phyloP scores from a whole-genome alignment of 169 alveolate genomes.

The Condylostoma magnum region DNA sequence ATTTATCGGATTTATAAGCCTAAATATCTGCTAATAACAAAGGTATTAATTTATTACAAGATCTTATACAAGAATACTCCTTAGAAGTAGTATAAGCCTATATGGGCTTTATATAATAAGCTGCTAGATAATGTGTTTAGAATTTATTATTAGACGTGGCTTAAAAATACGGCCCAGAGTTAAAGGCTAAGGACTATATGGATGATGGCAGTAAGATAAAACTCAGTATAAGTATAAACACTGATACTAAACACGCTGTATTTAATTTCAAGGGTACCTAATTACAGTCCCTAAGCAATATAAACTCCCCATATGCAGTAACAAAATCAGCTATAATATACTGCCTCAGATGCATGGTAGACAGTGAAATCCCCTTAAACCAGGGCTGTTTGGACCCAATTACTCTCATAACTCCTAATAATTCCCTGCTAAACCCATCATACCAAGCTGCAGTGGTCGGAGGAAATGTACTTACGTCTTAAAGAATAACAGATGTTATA shows the following conservation, averaged over 20 bases:
- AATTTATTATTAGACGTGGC: slow-evolving; percentile 55
- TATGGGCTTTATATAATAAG: slow-evolving; percentile 66
- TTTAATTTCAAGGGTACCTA: slow-evolving; percentile 79
- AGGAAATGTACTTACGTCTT: slow-evolving; percentile 80
- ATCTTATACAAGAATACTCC: slow-evolving; percentile 55
- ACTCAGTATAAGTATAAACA: not conserved
- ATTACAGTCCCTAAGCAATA: slow-evolving; percentile 58
- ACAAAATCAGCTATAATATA: slow-evolving; percentile 81
- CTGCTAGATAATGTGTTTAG: slow-evolving; percentile 64
- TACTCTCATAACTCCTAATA: slow-evolving; percentile 57
- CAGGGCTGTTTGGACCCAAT: slow-evolving; percentile 83
- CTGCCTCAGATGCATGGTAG: slow-evolving; percentile 77
- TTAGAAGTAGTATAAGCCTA: slow-evolving; percentile 62
- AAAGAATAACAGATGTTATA: slow-evolving; percentile 77
- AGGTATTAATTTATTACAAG: slow-evolving; percentile 60
- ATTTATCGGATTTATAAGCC: slow-evolving; percentile 74
- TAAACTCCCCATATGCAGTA: slow-evolving; percentile 76
- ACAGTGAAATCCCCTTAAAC: slow-evolving; percentile 80
- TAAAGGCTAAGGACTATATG: slow-evolving; percentile 71
- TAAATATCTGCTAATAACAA: slow-evolving; percentile 81
- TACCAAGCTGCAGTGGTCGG: slow-evolving; percentile 74
- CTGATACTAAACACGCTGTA: slow-evolving; percentile 40
- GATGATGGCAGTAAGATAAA: slow-evolving; percentile 75
- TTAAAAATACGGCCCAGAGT: slow-evolving; percentile 22
- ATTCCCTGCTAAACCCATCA: slow-evolving; percentile 68